Conservation (phyloP, 495 filamentous ascomycete species). For the Pyrenula massariospora region DNA sequence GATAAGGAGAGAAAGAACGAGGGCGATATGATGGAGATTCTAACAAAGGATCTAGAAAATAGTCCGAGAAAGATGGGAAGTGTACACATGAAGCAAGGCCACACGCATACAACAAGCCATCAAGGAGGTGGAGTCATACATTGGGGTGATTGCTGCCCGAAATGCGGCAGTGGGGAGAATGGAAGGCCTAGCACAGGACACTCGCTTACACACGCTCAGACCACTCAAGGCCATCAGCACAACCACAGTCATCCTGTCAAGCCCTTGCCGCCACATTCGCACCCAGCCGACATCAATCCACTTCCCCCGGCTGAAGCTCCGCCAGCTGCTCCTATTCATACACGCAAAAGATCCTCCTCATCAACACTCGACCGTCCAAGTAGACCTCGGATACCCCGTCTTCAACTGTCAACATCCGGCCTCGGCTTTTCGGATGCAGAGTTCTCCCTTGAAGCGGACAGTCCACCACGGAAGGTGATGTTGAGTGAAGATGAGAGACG, state of each 20-base stretch:
- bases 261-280: not conserved
- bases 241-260: not conserved
- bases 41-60: constrained; percentile 8
- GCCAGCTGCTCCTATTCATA: not conserved
- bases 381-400: not conserved
- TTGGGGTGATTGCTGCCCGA: not conserved
- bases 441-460: not conserved
- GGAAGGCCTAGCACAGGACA: not conserved
- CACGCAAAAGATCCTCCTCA: not conserved
- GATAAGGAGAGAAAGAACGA: not conserved
- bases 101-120: not conserved
- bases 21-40: constrained; percentile 1
- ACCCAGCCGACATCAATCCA: not conserved
- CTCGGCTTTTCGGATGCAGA: not conserved
- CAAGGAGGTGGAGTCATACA: not conserved
- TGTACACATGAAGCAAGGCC: not conserved
- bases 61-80: constrained; percentile 6
- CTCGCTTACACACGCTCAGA: not conserved
- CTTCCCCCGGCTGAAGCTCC: too few relatives aligned
- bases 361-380: not conserved
- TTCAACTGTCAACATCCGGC: not conserved
- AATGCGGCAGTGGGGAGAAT: not conserved
- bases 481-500: not conserved
- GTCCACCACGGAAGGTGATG: not conserved
- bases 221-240: too few relatives aligned